A percentile compares a stretch with the other conserved stretches of the same genome.
Evolutionary conservation across 164 flowering plant genomes (phyloP).

Genomic region (Pachysandra terminalis): DNA sequence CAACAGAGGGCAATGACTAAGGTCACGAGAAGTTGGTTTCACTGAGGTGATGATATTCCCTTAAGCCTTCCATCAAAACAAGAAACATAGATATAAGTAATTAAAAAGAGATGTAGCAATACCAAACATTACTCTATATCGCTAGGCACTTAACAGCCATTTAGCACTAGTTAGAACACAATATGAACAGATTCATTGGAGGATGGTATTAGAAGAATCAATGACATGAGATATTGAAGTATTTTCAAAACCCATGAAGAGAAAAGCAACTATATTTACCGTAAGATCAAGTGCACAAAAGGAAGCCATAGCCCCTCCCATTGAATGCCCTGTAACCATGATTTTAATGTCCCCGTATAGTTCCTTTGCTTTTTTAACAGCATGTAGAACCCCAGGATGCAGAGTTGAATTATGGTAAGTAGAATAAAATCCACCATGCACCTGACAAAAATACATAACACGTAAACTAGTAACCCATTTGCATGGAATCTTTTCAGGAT

Average conservation of each 20-base stretch:
- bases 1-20: not conserved
- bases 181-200: not conserved
- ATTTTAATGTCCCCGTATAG: conserved; percentile 60
- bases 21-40: not conserved
- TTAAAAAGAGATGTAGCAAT: no score
- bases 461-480: not conserved
- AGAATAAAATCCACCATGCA: conserved; percentile 90
- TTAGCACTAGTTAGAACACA: not conserved
- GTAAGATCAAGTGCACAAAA: conserved; percentile 86
- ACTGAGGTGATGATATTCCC: no score
- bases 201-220: not conserved
- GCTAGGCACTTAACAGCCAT: not conserved
- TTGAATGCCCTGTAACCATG: conserved; percentile 95
- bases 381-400: conserved; percentile 63
- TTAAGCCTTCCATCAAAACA: no score
- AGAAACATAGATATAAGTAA: no score
- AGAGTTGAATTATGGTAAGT: conserved; percentile 92
- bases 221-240: not conserved
- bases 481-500: not conserved
- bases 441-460: conserved; percentile 41
- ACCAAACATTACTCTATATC: no score
- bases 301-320: conserved; percentile 99
- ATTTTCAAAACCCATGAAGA: not conserved
- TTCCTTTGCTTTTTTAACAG: conserved; percentile 60
- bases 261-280: conserved; percentile 30